phyloP scores from a whole-genome alignment of 768 basidiomycete genomes.

The Rhizopogon vinicolor region DNA sequence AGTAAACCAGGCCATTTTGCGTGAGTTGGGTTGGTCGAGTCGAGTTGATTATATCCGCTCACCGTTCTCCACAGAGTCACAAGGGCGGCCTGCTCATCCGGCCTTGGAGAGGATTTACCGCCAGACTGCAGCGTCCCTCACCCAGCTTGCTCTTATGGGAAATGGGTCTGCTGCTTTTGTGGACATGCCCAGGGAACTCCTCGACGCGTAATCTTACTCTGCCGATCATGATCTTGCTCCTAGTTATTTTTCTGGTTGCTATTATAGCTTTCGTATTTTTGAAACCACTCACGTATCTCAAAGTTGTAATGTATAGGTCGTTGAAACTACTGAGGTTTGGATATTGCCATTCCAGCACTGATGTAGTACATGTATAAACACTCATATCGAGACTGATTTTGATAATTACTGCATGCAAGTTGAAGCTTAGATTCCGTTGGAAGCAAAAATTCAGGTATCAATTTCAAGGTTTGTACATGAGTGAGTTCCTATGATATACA shows the following conservation, averaged over 20 bases:
- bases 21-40: slow-evolving; percentile 36
- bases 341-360: no score
- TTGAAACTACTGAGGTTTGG: background rate
- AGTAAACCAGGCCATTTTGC: slow-evolving; percentile 77
- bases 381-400: no score
- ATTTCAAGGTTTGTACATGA: no score
- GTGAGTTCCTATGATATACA: no score
- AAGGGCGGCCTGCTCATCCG: slow-evolving; percentile 67
- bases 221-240: background rate
- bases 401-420: no score
- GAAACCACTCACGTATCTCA: background rate
- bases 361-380: no score
- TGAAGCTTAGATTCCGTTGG: no score
- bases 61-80: slow-evolving; percentile 51
- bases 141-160: slow-evolving; percentile 69
- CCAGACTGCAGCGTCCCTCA: slow-evolving; percentile 62
- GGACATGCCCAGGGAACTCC: slow-evolving; percentile 71
- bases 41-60: background rate
- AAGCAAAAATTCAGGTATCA: no score
- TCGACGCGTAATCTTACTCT: slow-evolving; percentile 36
- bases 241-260: background rate
- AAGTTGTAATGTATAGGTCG: background rate
- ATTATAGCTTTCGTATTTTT: background rate
- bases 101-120: slow-evolving; percentile 75
- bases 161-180: slow-evolving; percentile 78